Base-by-base conservation (phyloP, 805 yeast genomes). In the Starmerella sp. region DNA sequence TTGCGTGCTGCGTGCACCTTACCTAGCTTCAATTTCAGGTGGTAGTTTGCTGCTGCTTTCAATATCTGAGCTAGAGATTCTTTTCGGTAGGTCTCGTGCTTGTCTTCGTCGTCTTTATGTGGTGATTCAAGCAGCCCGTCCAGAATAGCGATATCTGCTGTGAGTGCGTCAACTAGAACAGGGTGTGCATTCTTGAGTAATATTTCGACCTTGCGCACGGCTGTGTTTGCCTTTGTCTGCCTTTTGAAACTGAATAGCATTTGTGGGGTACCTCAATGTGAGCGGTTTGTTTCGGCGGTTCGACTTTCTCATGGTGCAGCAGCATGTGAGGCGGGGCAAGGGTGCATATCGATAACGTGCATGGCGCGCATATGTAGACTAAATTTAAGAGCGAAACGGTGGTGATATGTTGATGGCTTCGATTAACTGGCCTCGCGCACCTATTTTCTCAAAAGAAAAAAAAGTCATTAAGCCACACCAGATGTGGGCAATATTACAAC, bases 11-110 rank as follows among this genome's bases (percentile, higher is more conserved):
- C 28, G 11, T 8, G 6, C 31, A 14, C 13, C 35, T 46, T 46
- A 6, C 39, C 49, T 28, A 48, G 22, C 42, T 48, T 48, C 4
- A 48, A 43, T n/a, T 48, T 48, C 36, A 48, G 28, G 29, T 48
- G 51, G 28, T 36, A 37, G 13, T 48, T 48, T 6, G 42, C 28
- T 4, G 51, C 51, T 4, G 51, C 51, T 15, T 29, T 8, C 22
- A 48, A 14, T 9, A 48, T 35, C 6, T 31, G 32, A 5, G 51
- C 51, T 14, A 48, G 35, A 6, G 28, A 29, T 7, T 29, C 35
- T 36, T n/a, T 22, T 10, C 42, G 10, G 14, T 48, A 48, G 4
- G 22, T 30, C 3, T 29, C 14, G 14, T 8, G 1, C 6, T 37
- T 17, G 9, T 32, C 3, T 1, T 11, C 15, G 10, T 32, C 15